Evolutionary conservation across 768 basidiomycete genomes (phyloP), one percentile per base, ranked within the genome.

Genomic region (Mycena galopus): DNA sequence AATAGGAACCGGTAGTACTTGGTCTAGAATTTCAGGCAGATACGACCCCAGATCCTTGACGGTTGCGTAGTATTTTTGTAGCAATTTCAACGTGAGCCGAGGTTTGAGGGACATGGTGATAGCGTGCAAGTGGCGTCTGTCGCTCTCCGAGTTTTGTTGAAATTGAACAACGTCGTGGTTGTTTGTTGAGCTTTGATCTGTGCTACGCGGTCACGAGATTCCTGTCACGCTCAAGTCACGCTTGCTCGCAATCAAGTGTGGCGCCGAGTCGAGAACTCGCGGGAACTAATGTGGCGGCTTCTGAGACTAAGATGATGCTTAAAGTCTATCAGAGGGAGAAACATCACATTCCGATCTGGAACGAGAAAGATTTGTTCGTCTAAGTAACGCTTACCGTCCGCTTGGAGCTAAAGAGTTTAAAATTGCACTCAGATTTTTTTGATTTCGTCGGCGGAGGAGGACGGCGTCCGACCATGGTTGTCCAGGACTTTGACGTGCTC

Each of bases 61-160:
- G 62, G 79, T 77, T 37, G 81, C 71, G 74, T 86, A 90, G 70
- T 89, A 89, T 63, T 81, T 78, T 30, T 81, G 75, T 29, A 91
- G 81, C 14, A 90, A 27, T 58, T 39, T 58, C 23, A 30, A 44
- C 3, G 72, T 69, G 33, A 65, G 50, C 1, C 67, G 44, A 11
- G 62, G 58, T 64, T 42, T 73, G 35, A 21, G 1, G 17, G 66
- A 53, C 72, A 73, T 73, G 25, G 39, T 37, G 33, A 32, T 21
- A 39, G 21, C 17, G 25, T 32, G 56, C 56, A 32, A n/a, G 27
- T 17, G 42, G 42, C 42, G 42, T 17, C 23, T 6, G 21, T 12
- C 44, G 44, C 7, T 23, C 23, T 57, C 56, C 29, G 12, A 30
- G n/a, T 29, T 56, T 2, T 14, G 35, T 14, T 6, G 14, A 14